Conservation (phyloP, 2,329 filamentous ascomycete species). For the Sarocladium kiliense region DNA sequence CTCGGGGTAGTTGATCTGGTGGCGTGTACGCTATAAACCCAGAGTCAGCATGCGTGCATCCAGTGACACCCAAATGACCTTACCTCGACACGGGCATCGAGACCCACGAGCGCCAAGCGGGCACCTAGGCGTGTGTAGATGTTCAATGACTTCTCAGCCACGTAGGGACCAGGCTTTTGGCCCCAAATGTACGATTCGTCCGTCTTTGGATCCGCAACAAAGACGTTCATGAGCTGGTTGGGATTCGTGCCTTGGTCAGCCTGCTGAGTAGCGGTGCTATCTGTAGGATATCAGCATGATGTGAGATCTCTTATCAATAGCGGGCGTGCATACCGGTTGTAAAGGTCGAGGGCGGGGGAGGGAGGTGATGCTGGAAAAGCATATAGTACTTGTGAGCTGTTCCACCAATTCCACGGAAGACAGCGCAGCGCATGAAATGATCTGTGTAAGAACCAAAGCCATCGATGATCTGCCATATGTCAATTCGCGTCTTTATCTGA, state of each 20-base stretch:
- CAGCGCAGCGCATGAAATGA: slow-evolving; percentile 86
- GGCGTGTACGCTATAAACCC: slow-evolving; percentile 64
- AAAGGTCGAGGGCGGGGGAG: slow-evolving; percentile 80
- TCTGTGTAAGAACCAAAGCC: slow-evolving; percentile 93
- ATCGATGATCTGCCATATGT: slow-evolving; percentile 68
- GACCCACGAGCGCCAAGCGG: slow-evolving; percentile 76
- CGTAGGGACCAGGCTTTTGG: slow-evolving; percentile 76
- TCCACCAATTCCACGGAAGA: slow-evolving; percentile 88
- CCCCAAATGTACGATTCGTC: slow-evolving; percentile 78
- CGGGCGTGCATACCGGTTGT: slow-evolving; percentile 57
- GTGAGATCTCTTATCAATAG: slow-evolving; percentile 11
- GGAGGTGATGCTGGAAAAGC: slow-evolving; percentile 91
- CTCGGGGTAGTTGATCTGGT: slow-evolving; percentile 91
- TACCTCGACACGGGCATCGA: slow-evolving; percentile 88
- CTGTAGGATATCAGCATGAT: slow-evolving; percentile 11
- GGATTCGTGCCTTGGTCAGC: slow-evolving; percentile 56
- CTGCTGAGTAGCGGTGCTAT: slow-evolving; percentile 19
- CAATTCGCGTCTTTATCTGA: slow-evolving; percentile 15
- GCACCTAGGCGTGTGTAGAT: slow-evolving; percentile 80
- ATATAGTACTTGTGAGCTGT: slow-evolving; percentile 97
- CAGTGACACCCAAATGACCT: slow-evolving; percentile 17
- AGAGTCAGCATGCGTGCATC: slow-evolving; percentile 36
- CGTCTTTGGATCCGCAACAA: slow-evolving; percentile 50
- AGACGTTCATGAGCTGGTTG: slow-evolving; percentile 68
- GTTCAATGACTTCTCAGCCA: slow-evolving; percentile 80